These are phyloP conservation scores for Stromatinia cepivora DNA, from an alignment of 2,329 filamentous ascomycete species.

Conservation along the genomic window DNA sequence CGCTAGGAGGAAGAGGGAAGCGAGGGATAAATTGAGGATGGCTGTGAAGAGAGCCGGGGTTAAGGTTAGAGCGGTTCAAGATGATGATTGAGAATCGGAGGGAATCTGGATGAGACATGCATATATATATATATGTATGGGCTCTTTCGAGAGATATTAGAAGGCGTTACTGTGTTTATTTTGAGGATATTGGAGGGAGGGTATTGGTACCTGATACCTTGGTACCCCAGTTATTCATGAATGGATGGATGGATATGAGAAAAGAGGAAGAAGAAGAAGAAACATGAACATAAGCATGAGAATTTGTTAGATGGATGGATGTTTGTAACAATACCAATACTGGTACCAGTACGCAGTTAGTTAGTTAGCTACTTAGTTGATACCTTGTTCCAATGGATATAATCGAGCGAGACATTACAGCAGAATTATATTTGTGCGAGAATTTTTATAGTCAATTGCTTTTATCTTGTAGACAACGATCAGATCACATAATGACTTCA, in stretches of 20 bases:
- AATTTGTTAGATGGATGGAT: neutral
- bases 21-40: conserved; percentile 51
- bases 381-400: neutral
- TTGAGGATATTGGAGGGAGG: neutral
- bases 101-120: neutral
- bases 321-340: conserved; percentile 13
- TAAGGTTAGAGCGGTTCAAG: conserved; percentile 37
- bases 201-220: no score
- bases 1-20: conserved; percentile 53
- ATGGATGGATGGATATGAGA: conserved; percentile 10
- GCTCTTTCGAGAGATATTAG: neutral
- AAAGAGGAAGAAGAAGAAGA: neutral
- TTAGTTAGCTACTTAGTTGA: neutral
- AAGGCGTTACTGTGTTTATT: conserved; percentile 5
- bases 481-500: neutral
- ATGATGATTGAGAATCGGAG: conserved; percentile 26
- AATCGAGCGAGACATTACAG: neutral
- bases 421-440: neutral
- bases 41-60: conserved; percentile 40
- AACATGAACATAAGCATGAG: neutral
- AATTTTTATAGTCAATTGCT: neutral
- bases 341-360: neutral
- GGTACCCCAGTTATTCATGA: neutral
- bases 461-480: neutral
- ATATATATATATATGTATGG: neutral